phyloP scores from a whole-genome alignment of 1,139 yeast genomes.

The Blastobotrys buckinghamii region DNA sequence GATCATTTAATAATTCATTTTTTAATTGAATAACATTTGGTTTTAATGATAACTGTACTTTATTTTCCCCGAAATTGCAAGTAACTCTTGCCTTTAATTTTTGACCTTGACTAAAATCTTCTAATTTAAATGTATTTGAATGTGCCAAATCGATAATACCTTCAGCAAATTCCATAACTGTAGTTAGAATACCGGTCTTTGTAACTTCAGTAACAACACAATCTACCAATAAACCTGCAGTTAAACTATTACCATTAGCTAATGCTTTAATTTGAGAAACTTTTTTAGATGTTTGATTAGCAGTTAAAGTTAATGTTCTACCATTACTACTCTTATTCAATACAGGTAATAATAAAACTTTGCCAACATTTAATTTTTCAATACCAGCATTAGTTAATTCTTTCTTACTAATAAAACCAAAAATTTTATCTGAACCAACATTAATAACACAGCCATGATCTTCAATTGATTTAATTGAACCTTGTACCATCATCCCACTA shows the following conservation, averaged over 20 bases:
- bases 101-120: conserved; percentile 61
- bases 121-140: conserved; percentile 44
- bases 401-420: conserved; percentile 76
- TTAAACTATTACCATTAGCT: conserved; percentile 67
- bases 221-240: conserved; percentile 80
- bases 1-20: not conserved
- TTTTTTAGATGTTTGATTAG: conserved; percentile 39
- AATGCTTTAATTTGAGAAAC: conserved; percentile 46
- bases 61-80: conserved; percentile 48
- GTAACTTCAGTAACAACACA: conserved; percentile 59
- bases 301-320: conserved; percentile 58
- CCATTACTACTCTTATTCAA: conserved; percentile 36
- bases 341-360: conserved; percentile 33
- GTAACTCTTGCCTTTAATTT: conserved; percentile 63
- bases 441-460: conserved; percentile 85
- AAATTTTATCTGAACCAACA: conserved; percentile 49
- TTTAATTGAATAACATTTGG: conserved; percentile 44
- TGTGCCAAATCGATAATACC: conserved; percentile 70
- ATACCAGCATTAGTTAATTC: conserved; percentile 39
- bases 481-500: conserved; percentile 64
- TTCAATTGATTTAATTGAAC: conserved; percentile 70
- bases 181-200: conserved; percentile 52
- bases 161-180: conserved; percentile 67
- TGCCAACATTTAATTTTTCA: conserved; percentile 36
- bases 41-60: conserved; percentile 57